Evolutionary conservation across 176 grass and related monocot genomes (phyloP), one percentile per base, ranked within the genome.

Genomic region (Ananas comosus): DNA sequence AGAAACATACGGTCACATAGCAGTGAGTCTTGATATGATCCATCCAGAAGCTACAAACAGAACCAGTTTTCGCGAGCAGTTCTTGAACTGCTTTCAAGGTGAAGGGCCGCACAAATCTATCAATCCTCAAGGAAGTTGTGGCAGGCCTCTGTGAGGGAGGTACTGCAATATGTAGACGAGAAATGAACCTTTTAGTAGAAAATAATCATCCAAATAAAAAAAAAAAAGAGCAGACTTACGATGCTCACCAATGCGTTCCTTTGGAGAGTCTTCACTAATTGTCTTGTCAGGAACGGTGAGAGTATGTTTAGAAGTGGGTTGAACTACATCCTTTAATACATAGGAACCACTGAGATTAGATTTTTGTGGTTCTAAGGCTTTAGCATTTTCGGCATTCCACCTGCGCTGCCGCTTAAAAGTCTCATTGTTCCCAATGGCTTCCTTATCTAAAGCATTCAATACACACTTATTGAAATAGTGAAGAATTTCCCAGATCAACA

Each of bases 11-110:
- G 63, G 90, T 94, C 64, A 99, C 87, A 84, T 94, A 99, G 70
- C 95, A 99, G 73, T 99, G 95, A 49, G 95, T 99, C 80, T 99
- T 99, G 75, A 99, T 99, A 79, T 88, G 90, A 74, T 99, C 90
- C 95, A 99, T 99, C 95, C 95, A 99, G 72, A 99, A 99, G 70
- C 74, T 86, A 78, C 74, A 80, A 78, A 99, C 64, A 33, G 87
- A 80, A 51, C 95, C 95, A 83, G 90, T 94, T 91, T 91, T 99
- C 63, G 79, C 90, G 78, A 99, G 87, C 78, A 99, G 78, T 66
- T 94, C 90, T 77, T 99, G 90, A 78, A 99, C 90, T 72, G 95
- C 90, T 88, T 90, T 94, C 72, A 99, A 64, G 49, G 95, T 99
- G 66, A 99, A 99, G 63, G 95, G 95, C 0, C 95, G 90, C 70